phyloP scores from a whole-genome alignment of 2,329 filamentous ascomycete species.

The Arthrobotrys megalospora region DNA sequence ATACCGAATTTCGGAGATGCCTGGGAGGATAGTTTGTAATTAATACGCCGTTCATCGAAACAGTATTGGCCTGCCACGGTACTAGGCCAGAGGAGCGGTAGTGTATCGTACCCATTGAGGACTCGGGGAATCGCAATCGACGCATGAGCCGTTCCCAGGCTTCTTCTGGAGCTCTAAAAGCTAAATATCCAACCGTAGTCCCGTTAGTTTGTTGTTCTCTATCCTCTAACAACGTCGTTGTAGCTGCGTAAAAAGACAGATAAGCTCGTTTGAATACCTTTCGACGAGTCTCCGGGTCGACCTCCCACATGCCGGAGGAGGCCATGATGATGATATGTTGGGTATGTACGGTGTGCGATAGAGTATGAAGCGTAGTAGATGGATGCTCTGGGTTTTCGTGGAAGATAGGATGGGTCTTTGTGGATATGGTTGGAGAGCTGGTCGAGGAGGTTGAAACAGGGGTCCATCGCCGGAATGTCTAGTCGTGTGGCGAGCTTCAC shows the following conservation, averaged over 20 bases:
- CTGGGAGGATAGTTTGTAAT: constrained; percentile 66
- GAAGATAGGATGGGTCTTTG: not conserved
- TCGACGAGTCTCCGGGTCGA: constrained; percentile 95
- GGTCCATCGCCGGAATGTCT: constrained; percentile 2
- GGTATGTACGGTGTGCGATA: too few relatives aligned
- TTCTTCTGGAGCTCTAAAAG: constrained; percentile 92
- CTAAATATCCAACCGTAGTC: constrained; percentile 69
- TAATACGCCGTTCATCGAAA: not conserved
- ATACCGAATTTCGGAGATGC: constrained; percentile 95
- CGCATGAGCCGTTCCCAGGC: constrained; percentile 89
- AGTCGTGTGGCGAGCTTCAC: constrained; percentile 17
- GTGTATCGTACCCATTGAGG: constrained; percentile 81
- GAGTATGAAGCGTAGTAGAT: too few relatives aligned
- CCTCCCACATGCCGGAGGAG: constrained; percentile 84
- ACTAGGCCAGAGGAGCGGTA: not conserved
- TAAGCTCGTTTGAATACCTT: constrained; percentile 75
- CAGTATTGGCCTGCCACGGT: constrained; percentile 3
- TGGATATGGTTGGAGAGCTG: not conserved
- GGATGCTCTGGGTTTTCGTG: too few relatives aligned
- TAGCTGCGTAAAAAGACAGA: constrained; percentile 44
- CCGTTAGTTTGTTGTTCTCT: constrained; percentile 21
- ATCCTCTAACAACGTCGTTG: constrained; percentile 4
- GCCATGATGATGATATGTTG: constrained; percentile 31
- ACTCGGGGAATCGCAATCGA: constrained; percentile 94
- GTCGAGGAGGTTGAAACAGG: constrained; percentile 10